Percentiles rank a stretch among this genome's conserved stretches.
These are phyloP conservation scores for Aphanoascus verrucosus DNA, from an alignment of 2,329 filamentous ascomycete genomes.

Conservation along the genomic window DNA sequence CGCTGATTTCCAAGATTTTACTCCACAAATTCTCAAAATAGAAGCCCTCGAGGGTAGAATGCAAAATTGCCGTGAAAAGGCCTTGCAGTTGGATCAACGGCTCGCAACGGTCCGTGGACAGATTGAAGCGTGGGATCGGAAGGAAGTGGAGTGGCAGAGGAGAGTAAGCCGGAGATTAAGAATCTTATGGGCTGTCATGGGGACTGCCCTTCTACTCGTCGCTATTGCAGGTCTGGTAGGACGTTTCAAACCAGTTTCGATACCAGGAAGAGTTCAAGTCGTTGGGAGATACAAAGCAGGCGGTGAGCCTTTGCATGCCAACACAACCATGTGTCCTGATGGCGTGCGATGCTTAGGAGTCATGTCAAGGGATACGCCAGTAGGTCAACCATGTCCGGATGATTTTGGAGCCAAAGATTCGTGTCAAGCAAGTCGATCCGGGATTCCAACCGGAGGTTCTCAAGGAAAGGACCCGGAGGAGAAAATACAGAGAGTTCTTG, in stretches of 20 bases:
- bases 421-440: background rate
- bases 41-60: conserved; percentile 32
- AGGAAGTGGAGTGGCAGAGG: conserved; percentile 35
- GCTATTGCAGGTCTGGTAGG: conserved; percentile 19
- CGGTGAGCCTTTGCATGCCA: background rate
- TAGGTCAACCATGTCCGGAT: too few relatives aligned
- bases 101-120: conserved; percentile 30
- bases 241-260: conserved; percentile 1
- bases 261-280: too few relatives aligned
- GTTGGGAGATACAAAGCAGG: background rate
- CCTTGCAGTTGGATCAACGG: conserved; percentile 29
- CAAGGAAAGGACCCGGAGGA: conserved; percentile 1
- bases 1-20: conserved; percentile 29
- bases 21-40: conserved; percentile 29
- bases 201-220: conserved; percentile 21
- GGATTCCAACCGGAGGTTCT: background rate
- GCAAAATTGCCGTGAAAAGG: conserved; percentile 26
- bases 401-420: background rate
- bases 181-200: conserved; percentile 29
- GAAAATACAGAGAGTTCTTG: conserved; percentile 10
- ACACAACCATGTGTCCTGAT: background rate
- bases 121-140: conserved; percentile 35
- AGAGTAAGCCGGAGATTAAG: conserved; percentile 30
- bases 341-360: background rate
- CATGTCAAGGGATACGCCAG: background rate